Evolutionary conservation across 225 moss, liverwort and hornwort genomes (phyloP).

Genomic region (Lunularia cruciata): DNA sequence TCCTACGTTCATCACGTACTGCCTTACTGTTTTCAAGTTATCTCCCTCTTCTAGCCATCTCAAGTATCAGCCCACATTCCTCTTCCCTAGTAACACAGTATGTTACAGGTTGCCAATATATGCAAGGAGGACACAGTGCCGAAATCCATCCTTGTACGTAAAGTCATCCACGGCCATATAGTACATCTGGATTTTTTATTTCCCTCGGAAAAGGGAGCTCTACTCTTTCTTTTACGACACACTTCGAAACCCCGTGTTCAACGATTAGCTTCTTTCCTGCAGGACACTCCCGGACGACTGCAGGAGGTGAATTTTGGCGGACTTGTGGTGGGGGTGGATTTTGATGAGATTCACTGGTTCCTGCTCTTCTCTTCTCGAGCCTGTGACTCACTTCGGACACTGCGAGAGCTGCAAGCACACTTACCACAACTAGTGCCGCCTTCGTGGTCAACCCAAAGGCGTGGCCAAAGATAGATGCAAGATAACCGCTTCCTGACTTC

Average conservation of each 20-base stretch:
- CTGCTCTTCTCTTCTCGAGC: constrained; percentile 55
- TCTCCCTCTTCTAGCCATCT: not conserved
- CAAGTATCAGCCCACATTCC: not conserved
- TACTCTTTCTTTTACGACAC: constrained; percentile 91
- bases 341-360: constrained; percentile 30
- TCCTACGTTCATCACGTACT: not conserved
- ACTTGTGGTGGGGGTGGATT: constrained; percentile 20
- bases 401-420: constrained; percentile 73
- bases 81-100: not conserved
- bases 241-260: constrained; percentile 65
- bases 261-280: constrained; percentile 75
- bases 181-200: constrained; percentile 78
- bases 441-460: constrained; percentile 66
- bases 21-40: not conserved
- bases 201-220: constrained; percentile 84
- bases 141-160: not conserved
- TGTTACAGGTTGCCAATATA: not conserved
- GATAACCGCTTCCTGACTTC: constrained; percentile 51
- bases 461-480: constrained; percentile 54
- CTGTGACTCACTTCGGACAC: constrained; percentile 71
- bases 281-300: constrained; percentile 44
- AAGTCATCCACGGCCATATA: constrained; percentile 79
- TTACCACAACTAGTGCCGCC: constrained; percentile 67
- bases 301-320: constrained; percentile 43
- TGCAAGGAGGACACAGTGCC: not conserved